Evolutionary conservation across 768 basidiomycete genomes (phyloP), one percentile per base, ranked within the genome.

Genomic region (Lactarius quietus): DNA sequence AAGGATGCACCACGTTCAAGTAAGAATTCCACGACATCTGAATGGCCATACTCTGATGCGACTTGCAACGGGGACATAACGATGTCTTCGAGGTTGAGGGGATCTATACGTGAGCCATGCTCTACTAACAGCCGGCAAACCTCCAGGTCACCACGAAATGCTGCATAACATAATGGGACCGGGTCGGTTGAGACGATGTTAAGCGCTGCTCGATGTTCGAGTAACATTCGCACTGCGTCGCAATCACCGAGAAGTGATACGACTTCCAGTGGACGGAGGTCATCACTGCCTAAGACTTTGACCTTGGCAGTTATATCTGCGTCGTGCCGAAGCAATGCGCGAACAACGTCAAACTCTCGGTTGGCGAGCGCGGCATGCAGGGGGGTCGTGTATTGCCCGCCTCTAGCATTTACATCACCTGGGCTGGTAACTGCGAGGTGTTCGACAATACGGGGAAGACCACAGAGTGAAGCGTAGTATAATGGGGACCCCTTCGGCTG

Each of bases 381-480:
- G 6, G 62, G 28, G 4, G 35, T 51, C 6, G 17, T 10, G 29
- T 39, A 54, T 1, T 17, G 18, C 14, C 62, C 62, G 3, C 62
- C 62, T 9, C 7, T 51, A 18, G n/a, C 38, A 18, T 52, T 58
- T 15, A 58, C 18, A 23, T 58, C 57, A 1, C 15, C 35, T 18
- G 29, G 56, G n/a, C 6, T 3, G 6, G 29, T 51, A 10, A 1
- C 12, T 20, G 57, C n/a, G 35, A 63, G 45, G 20, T 33, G 56
- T 31, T 41, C 57, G 12, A 58, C 57, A 28, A 63, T 36, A 26
- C 9, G 4, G 7, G 20, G 26, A 9, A 63, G 20, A 23, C 62
- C 62, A 23, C 57, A 58, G 3, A 63, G 26, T 5, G 38, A 14
- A 5, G 62, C 62, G 26, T 63, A 63, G 28, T 63, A 63, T 15